phyloP scores from a whole-genome alignment of 495 filamentous ascomycete genomes.

The Corynascus novoguineensis region DNA sequence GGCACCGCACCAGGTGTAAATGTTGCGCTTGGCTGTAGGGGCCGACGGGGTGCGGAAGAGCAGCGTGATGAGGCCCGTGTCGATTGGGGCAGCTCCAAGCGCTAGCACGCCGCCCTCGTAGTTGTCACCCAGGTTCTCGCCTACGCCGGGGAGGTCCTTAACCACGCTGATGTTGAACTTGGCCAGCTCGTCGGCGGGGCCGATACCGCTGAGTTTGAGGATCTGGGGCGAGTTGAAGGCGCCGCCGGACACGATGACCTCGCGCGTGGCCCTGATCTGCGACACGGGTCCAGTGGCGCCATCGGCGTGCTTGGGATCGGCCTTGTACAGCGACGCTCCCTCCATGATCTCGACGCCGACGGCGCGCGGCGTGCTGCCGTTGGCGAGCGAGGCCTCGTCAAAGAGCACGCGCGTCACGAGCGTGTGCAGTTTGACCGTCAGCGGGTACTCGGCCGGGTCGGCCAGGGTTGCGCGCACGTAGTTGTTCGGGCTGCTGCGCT shows the following conservation, averaged over 20 bases:
- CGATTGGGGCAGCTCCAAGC: slow-evolving; percentile 28
- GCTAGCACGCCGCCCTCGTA: slow-evolving; percentile 40
- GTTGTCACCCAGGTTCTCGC: slow-evolving; percentile 56
- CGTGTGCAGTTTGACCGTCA: slow-evolving; percentile 44
- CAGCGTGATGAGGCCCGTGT: slow-evolving; percentile 31
- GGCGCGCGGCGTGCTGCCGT: slow-evolving; percentile 30
- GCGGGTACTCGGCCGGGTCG: slow-evolving; percentile 39
- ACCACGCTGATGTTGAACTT: slow-evolving; percentile 44
- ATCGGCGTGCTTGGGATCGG: slow-evolving; percentile 37
- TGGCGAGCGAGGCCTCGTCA: slow-evolving; percentile 17
- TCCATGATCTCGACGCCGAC: slow-evolving; percentile 44
- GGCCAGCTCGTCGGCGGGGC: slow-evolving; percentile 35
- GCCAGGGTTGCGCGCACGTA: slow-evolving; percentile 42
- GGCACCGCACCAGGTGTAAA: slow-evolving; percentile 42
- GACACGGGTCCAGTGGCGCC: slow-evolving; percentile 26
- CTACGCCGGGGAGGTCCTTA: slow-evolving; percentile 52
- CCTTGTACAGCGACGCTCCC: slow-evolving; percentile 38
- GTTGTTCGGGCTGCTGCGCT: slow-evolving; percentile 40
- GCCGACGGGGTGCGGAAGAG: slow-evolving; percentile 41
- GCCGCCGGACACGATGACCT: slow-evolving; percentile 54
- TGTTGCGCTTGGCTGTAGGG: slow-evolving; percentile 39
- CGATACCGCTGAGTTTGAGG: slow-evolving; percentile 49
- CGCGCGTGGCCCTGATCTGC: slow-evolving; percentile 38
- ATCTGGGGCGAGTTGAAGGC: slow-evolving; percentile 53
- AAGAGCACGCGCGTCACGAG: slow-evolving; percentile 47